Evolutionary conservation across 345 rosid species (phyloP), one percentile per base, ranked within the genome.

Genomic region (Gossypium rotundifolium): DNA sequence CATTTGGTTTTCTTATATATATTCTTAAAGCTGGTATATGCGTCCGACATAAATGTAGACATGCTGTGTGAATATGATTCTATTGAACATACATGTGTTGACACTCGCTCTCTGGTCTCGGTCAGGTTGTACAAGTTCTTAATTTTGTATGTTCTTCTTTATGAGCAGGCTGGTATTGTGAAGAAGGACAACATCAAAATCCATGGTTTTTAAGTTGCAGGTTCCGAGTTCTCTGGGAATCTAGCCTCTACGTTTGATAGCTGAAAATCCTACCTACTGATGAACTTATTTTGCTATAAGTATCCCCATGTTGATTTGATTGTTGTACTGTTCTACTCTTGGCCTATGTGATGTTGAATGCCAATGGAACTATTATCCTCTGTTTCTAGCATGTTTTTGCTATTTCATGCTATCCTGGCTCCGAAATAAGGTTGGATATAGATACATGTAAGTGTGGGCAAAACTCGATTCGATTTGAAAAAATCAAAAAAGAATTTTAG

Each of bases 111-210:
- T n/a, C 59, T n/a, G 9, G 59, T 54, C 11, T n/a, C 11, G 1
- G 27, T 2, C 3, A 49, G 16, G 22, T 5, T 20, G 14, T 48
- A 40, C 55, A 18, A 16, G 61, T 55, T 23, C 14, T 51, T 75
- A 16, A 20, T 33, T 8, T n/a, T 5, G 27, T 61, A 45, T 17
- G 9, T 44, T 7, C 57, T 53, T 25, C 65, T 20, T 7, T 9
- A 7, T n/a, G 11, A 57, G 57, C 85, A 91, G 96, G 97, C 95
- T 75, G 93, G 92, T 18, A 86, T 94, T 59, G 97, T 92, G 92
- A 94, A 94, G 92, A 92, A 91, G 90, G 96, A 94, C 7, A 89
- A 84, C 72, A 94, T 94, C 83, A 94, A 94, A 85, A 90, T 92
- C 74, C 98, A 94, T 83, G 98, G 97, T 83, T 94, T 94, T 79